Evolutionary conservation across 2,329 filamentous ascomycete genomes (phyloP).

Genomic region (Emmonsia crescens): DNA sequence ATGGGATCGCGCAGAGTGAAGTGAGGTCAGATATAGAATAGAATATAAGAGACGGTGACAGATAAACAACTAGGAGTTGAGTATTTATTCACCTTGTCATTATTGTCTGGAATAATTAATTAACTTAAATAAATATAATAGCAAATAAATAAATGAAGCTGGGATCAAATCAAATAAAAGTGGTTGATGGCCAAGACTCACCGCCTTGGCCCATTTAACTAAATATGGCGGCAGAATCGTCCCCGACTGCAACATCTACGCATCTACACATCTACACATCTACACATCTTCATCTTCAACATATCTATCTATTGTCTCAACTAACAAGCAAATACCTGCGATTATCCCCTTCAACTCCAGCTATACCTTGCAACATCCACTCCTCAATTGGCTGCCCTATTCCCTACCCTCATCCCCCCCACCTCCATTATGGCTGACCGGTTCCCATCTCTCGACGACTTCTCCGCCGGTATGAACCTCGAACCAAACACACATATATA

Average conservation of each 20-base stretch:
- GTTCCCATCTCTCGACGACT: slow-evolving; percentile 70
- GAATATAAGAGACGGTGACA: neutral
- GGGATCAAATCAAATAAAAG: neutral
- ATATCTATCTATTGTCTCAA: neutral
- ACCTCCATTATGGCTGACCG: slow-evolving; percentile 55
- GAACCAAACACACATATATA: slow-evolving; percentile 10
- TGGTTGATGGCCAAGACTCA: neutral
- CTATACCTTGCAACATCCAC: neutral
- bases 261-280: neutral
- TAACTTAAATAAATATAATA: neutral
- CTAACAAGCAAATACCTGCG: neutral
- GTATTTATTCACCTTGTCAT: neutral
- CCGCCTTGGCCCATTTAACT: neutral
- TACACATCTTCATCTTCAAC: neutral
- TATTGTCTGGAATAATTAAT: neutral
- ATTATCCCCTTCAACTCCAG: neutral
- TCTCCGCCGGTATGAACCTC: slow-evolving; percentile 47
- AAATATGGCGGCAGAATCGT: slow-evolving; percentile 4
- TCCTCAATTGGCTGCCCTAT: neutral
- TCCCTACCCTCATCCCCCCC: slow-evolving; percentile 9
- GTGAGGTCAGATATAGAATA: too few species aligned
- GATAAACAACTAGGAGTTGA: neutral
- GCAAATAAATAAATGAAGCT: neutral
- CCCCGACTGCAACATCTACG: neutral
- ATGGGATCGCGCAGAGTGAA: neutral